phyloP scores from a whole-genome alignment of 805 yeast species.

The Saturnispora halmiae region DNA sequence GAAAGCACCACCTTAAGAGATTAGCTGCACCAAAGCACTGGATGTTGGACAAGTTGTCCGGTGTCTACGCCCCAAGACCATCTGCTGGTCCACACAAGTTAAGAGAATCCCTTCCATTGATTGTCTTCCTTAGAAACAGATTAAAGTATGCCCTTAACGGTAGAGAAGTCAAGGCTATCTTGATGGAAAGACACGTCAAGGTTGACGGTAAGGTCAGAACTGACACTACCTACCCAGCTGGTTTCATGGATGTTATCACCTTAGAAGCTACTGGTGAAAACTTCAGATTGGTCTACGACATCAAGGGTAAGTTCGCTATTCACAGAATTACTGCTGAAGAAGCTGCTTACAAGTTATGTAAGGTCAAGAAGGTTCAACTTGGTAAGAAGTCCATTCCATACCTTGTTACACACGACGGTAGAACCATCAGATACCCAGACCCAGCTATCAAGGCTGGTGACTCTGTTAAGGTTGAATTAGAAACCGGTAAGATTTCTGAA shows the following conservation, averaged over 20 bases:
- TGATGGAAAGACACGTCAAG: slow-evolving; percentile 97
- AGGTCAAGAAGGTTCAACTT: slow-evolving; percentile 95
- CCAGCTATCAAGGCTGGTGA: slow-evolving; percentile 95
- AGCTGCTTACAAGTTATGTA: slow-evolving; percentile 96
- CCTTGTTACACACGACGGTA: slow-evolving; percentile 99
- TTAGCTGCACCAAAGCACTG: slow-evolving; percentile 99
- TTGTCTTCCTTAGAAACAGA: slow-evolving; percentile 96
- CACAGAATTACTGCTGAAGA: slow-evolving; percentile 99
- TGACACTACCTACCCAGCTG: slow-evolving; percentile 97
- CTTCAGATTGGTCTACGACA: slow-evolving; percentile 98
- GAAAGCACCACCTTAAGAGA: slow-evolving; percentile 99
- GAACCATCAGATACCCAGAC: slow-evolving; percentile 99
- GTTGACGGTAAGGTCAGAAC: slow-evolving; percentile 99
- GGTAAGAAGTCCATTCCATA: slow-evolving; percentile 98
- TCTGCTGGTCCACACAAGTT: slow-evolving; percentile 99
- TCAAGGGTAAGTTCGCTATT: slow-evolving; percentile 98
- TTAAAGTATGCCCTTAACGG: slow-evolving; percentile 98
- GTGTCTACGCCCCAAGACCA: slow-evolving; percentile 99
- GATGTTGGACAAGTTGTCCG: slow-evolving; percentile 99
- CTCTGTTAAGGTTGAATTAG: slow-evolving; percentile 94
- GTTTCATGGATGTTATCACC: slow-evolving; percentile 98
- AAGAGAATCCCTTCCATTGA: slow-evolving; percentile 95
- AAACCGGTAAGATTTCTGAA: slow-evolving; percentile 87
- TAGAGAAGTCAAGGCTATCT: slow-evolving; percentile 96
- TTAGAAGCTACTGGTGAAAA: slow-evolving; percentile 98